Base-by-base conservation (phyloP, 768 basidiomycete species). In the Lactarius tabidus region DNA sequence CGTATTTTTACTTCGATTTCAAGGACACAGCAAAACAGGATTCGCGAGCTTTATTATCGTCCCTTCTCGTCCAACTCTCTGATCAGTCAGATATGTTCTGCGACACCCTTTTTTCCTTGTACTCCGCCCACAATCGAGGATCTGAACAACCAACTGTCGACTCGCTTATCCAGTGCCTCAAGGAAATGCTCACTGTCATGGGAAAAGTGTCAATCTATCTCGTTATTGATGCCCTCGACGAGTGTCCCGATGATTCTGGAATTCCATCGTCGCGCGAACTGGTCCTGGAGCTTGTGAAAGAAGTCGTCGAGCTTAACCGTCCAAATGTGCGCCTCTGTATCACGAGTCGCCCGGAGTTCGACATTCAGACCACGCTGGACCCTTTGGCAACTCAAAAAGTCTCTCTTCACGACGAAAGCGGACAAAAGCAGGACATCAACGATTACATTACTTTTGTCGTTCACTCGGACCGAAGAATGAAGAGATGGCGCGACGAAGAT, bases 41-140 rank as follows among this genome's bases (percentile, higher is more conserved):
- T 20, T 36, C 14, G 1, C 56, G 35, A 1, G 33, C 60, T 62
- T 20, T 53, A 18, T 33, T 62, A 15, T 62, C 54, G 1, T 56
- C 61, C 2, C 20, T 62, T 20, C 41, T 62, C 12, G 17, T 56
- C 23, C 61, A 62, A 20, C 54, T 62, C 14, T 45, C 39, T 15
- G 2, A 55, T 41, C 61, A 62, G 7, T 62, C 61, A 8, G 41
- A 62, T 15, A 3, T 3, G 6, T 56, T 23, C 23, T 35, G n/a
- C 54, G 41, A 45, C n/a, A 26, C 45, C n/a, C 54, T 45, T 7
- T 31, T 26, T 14, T 9, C 6, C 9, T 17, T 59, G 26, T 59
- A n/a, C 58, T 45, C 58, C 10, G 0, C 29, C 0, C 54, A 56
- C 2, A 8, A 20, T 6, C 6, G 2, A 1, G 60, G 60, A 10